Percentiles rank a stretch among this genome's conserved stretches.
phyloP scores from a whole-genome alignment of 2,329 filamentous ascomycete genomes.

The Colletotrichum godetiae region DNA sequence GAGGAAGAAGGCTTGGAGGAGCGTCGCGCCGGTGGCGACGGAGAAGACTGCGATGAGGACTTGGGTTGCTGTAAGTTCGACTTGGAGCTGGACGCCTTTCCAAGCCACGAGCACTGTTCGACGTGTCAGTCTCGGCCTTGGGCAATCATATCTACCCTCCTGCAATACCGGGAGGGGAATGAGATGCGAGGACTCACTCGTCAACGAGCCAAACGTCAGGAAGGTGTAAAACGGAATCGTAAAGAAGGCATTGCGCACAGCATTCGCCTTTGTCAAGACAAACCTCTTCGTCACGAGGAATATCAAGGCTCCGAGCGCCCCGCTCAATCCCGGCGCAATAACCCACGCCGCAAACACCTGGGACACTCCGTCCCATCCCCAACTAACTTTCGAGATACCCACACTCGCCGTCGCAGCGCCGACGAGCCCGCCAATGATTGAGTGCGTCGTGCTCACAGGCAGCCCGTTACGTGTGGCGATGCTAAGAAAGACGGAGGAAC shows the following conservation, averaged over 20 bases:
- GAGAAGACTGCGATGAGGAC: conserved; percentile 53
- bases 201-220: conserved; percentile 47
- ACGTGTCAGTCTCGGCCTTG: conserved; percentile 16
- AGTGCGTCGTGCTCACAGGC: conserved; percentile 66
- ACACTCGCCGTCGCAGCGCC: conserved; percentile 50
- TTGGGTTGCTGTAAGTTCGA: conserved; percentile 38
- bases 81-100: conserved; percentile 46
- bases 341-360: conserved; percentile 54
- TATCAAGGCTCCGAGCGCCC: conserved; percentile 44
- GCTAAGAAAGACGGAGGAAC: conserved; percentile 63
- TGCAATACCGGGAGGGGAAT: not conserved
- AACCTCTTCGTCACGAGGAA: conserved; percentile 49
- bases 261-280: conserved; percentile 42
- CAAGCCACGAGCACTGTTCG: conserved; percentile 63
- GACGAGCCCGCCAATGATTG: conserved; percentile 56
- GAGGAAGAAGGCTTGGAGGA: conserved; percentile 59
- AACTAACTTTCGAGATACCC: conserved; percentile 49
- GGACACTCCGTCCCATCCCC: conserved; percentile 50
- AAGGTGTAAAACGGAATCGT: conserved; percentile 53
- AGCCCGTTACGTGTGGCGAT: conserved; percentile 62
- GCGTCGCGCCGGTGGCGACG: conserved; percentile 53
- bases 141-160: not conserved
- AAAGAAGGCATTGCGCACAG: conserved; percentile 46
- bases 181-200: conserved; percentile 41
- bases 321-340: conserved; percentile 48